A percentile compares a stretch with the other conserved stretches of the same genome.
Evolutionary conservation across 1,284 basidiomycete species (phyloP).

Genomic region (Papiliotrema flavescens): DNA sequence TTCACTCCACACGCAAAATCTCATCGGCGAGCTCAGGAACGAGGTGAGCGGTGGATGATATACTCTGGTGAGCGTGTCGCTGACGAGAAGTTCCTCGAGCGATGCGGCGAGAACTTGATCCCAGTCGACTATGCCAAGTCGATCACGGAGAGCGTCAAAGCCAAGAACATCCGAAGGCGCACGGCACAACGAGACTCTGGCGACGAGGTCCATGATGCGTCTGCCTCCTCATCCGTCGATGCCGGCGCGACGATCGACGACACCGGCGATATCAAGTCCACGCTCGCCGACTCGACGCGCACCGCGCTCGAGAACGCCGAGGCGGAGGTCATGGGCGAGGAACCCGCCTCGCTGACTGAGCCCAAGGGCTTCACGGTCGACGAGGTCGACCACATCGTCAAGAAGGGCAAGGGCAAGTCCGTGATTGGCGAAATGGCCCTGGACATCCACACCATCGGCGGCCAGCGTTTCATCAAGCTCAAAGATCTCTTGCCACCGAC

Average conservation of each 20-base stretch:
- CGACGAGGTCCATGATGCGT: background rate
- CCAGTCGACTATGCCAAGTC: conserved; percentile 53
- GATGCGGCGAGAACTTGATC: conserved; percentile 71
- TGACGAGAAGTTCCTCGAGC: conserved; percentile 63
- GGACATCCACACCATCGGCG: conserved; percentile 20
- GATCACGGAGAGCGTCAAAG: conserved; percentile 10
- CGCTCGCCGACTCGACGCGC: too few relatives aligned
- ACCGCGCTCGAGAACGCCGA: background rate
- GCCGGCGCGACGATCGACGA: too few relatives aligned
- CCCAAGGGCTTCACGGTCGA: background rate
- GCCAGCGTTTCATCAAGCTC: conserved; percentile 64
- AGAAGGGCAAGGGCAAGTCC: too few relatives aligned
- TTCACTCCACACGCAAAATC: conserved; percentile 80
- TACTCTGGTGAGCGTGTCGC: background rate
- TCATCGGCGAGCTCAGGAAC: conserved; percentile 58
- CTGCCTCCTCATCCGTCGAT: too few relatives aligned
- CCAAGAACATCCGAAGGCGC: conserved; percentile 4
- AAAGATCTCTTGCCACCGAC: conserved; percentile 74
- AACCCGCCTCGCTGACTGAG: conserved; percentile 8
- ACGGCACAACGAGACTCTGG: conserved; percentile 10
- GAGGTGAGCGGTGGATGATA: conserved; percentile 37
- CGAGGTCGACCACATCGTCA: conserved; percentile 1
- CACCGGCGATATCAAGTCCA: too few relatives aligned
- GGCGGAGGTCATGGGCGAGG: conserved; percentile 4
- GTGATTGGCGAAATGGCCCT: conserved; percentile 1